Evolutionary conservation across 495 filamentous ascomycete genomes (phyloP).

Genomic region (Cercophora sp.): DNA sequence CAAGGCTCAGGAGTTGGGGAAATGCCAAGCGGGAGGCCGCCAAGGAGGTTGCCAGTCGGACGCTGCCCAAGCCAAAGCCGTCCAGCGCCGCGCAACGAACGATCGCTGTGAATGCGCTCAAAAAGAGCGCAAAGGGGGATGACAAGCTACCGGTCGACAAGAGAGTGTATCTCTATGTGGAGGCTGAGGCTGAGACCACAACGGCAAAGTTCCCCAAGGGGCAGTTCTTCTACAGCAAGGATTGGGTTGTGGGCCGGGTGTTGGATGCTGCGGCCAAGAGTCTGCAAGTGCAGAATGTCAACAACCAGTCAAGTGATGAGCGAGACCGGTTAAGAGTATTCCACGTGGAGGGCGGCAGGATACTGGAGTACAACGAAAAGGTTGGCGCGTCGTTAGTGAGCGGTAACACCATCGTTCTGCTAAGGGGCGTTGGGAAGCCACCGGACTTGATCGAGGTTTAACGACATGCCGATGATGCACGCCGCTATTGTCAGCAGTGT

Average conservation of each 20-base stretch:
- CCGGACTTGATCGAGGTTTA: slow-evolving; percentile 44
- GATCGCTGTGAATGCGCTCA: slow-evolving; percentile 66
- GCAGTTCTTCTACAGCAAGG: slow-evolving; percentile 76
- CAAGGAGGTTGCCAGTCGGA: slow-evolving; percentile 19
- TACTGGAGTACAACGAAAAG: slow-evolving; percentile 84
- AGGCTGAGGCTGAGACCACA: slow-evolving; percentile 75
- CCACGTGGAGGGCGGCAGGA: slow-evolving; percentile 82
- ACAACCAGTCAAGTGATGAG: slow-evolving; percentile 76
- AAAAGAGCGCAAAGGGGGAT: slow-evolving; percentile 85
- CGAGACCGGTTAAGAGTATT: slow-evolving; percentile 78
- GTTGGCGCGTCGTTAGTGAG: slow-evolving; percentile 62
- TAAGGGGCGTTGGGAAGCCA: slow-evolving; percentile 71
- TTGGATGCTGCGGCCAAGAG: slow-evolving; percentile 82
- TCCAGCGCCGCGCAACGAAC: slow-evolving; percentile 55
- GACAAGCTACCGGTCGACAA: slow-evolving; percentile 72
- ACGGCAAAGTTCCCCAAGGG: slow-evolving; percentile 70
- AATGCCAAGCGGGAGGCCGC: slow-evolving; percentile 44
- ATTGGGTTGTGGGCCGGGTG: slow-evolving; percentile 85
- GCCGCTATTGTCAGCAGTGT: too few relatives aligned
- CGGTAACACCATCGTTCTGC: slow-evolving; percentile 84
- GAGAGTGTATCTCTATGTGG: slow-evolving; percentile 79
- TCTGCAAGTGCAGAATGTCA: slow-evolving; percentile 79
- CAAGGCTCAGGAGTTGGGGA: slow-evolving; percentile 57
- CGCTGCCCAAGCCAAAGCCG: slow-evolving; percentile 57
- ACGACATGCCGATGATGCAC: too few relatives aligned